phyloP scores from a whole-genome alignment of 2,329 filamentous ascomycete species.

The Tolypocladium inflatum region DNA sequence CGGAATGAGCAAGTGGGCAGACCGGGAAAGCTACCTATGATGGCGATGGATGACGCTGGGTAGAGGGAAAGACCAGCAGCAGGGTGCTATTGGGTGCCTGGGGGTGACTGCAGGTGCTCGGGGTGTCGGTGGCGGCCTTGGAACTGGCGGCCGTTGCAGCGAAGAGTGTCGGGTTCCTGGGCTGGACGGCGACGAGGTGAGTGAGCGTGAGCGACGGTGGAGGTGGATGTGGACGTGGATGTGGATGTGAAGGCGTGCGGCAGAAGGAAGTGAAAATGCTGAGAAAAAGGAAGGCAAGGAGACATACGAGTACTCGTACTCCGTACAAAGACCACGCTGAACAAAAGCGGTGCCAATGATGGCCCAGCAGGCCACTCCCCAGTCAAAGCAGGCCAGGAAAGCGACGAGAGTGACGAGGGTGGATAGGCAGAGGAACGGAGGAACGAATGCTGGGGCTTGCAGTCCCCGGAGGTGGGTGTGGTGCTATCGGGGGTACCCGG shows the following conservation, averaged over 20 bases:
- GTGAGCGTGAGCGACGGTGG: not conserved
- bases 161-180: not conserved
- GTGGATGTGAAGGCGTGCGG: too few species aligned
- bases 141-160: not conserved
- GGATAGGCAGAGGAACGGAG: conserved; percentile 4
- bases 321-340: not conserved
- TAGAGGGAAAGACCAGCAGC: not conserved
- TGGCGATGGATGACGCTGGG: not conserved
- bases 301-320: too few species aligned
- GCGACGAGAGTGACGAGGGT: not conserved
- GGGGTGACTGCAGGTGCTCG: not conserved
- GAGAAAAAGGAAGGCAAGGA: not conserved
- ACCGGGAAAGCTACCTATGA: not conserved
- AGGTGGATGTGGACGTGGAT: not conserved
- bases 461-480: not conserved
- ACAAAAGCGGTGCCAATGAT: not conserved
- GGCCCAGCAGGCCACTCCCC: not conserved
- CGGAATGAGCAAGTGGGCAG: not conserved
- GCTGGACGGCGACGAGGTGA: not conserved
- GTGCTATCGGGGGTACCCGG: not conserved
- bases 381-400: not conserved
- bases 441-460: not conserved
- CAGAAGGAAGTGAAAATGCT: not conserved
- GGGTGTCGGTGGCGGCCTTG: not conserved
- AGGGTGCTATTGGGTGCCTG: not conserved